Conservation (phyloP, 345 rosid genomes). For the Rhizophora mangle region DNA sequence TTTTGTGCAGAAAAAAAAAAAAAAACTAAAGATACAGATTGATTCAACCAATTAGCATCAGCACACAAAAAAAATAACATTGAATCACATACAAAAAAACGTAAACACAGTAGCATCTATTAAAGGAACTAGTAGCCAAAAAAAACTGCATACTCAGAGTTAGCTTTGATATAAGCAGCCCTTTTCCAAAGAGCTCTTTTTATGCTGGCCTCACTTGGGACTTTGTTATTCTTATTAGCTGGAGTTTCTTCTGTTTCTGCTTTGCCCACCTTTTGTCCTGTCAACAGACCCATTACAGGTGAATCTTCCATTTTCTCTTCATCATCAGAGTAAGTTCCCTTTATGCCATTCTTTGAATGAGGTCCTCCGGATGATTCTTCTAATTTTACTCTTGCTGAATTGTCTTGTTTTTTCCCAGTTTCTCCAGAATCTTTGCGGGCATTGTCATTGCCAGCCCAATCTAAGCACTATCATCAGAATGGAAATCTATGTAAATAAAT, state of each 20-base stretch:
- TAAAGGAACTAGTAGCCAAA: neutral
- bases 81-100: neutral
- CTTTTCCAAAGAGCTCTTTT: constrained; percentile 56
- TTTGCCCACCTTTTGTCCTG: constrained; percentile 36
- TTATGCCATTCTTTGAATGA: constrained; percentile 36
- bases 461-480: constrained; percentile 46
- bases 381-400: constrained; percentile 31
- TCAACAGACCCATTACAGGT: constrained; percentile 66
- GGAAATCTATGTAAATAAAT: neutral
- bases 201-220: constrained; percentile 43
- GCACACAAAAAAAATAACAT: neutral
- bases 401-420: constrained; percentile 28
- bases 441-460: constrained; percentile 35
- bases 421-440: constrained; percentile 47
- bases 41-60: constrained; percentile 1
- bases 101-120: neutral
- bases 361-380: constrained; percentile 38
- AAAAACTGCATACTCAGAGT: constrained; percentile 56
- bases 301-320: constrained; percentile 68
- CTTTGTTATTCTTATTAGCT: constrained; percentile 36
- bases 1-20: neutral
- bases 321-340: constrained; percentile 44
- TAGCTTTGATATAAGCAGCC: constrained; percentile 57
- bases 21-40: neutral
- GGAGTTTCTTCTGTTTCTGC: constrained; percentile 33